These are phyloP conservation scores for Cynara cardunculus DNA, from an alignment of 129 eudicot genomes.

Conservation along the genomic window DNA sequence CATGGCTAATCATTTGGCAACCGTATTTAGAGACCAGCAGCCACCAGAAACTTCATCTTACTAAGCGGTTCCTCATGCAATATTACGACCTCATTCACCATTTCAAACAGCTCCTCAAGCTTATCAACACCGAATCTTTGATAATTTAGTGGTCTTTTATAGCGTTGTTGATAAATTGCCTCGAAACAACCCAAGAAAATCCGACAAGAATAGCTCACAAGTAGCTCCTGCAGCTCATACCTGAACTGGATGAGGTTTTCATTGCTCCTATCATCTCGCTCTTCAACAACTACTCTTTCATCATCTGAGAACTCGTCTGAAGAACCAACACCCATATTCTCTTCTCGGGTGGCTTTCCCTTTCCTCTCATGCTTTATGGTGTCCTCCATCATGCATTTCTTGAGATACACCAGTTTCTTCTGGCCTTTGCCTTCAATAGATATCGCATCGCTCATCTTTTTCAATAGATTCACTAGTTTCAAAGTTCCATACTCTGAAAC, in stretches of 20 bases:
- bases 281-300: slow-evolving; percentile 47
- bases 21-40: slow-evolving; percentile 39
- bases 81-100: slow-evolving; percentile 68
- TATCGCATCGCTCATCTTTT: slow-evolving; percentile 59
- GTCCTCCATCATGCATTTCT: slow-evolving; percentile 30
- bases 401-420: slow-evolving; percentile 50
- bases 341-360: slow-evolving; percentile 55
- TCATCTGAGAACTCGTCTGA: slow-evolving; percentile 81
- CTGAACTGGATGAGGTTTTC: slow-evolving; percentile 47
- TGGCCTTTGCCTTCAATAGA: slow-evolving; percentile 62
- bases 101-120: slow-evolving; percentile 73
- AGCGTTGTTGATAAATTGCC: slow-evolving; percentile 70
- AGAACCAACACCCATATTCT: slow-evolving; percentile 37
- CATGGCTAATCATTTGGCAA: background rate
- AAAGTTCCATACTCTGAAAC: slow-evolving; percentile 67
- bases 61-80: slow-evolving; percentile 75
- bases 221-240: slow-evolving; percentile 78
- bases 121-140: slow-evolving; percentile 58
- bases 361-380: slow-evolving; percentile 49
- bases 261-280: slow-evolving; percentile 23
- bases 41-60: slow-evolving; percentile 61
- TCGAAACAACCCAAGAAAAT: slow-evolving; percentile 65
- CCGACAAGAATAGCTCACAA: slow-evolving; percentile 82
- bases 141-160: slow-evolving; percentile 61
- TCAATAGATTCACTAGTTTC: slow-evolving; percentile 66